Base-by-base conservation (phyloP, 192 early-diverging fungal species). In the Coemansia sp. region DNA sequence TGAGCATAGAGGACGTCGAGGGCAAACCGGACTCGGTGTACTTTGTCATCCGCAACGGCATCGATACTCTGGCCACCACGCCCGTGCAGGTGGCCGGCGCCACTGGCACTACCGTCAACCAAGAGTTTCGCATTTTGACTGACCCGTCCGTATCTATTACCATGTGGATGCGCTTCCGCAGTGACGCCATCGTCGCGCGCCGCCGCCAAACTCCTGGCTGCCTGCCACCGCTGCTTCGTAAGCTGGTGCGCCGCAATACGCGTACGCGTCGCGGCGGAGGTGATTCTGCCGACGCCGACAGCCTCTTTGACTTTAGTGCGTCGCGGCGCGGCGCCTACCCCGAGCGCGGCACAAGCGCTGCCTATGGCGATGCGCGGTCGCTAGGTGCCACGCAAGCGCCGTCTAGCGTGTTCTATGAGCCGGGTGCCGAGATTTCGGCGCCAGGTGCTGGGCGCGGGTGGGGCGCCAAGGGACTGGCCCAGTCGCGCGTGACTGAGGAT, bases 1-100 rank as follows among this genome's bases (percentile, higher is more conserved):
- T 77, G 11, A 70, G 74, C 42, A 70, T 77, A 22, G 74, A 77
- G 35, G 68, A 77, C 32, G 62, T 77, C 29, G 63, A 70, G 36
- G 63, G 57, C 25, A 47, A 47, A 5, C 60, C 68, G 6, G 68
- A 62, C 37, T 58, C 74, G 15, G 46, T 77, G 30, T 77, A 77
- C 60, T 77, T 77, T 77, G 74, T 77, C 22, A 77, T 77, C 36
- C 74, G 74, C 63, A 77, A 77, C n/a, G 74, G 74, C 34, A 71
- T 77, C 36, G 68, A 77, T 39, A 77, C 74, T 4, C 51, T 77
- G 56, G 63, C 68, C 2, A 77, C 68, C 8, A 67, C 64, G n/a
- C 74, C 74, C 0, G 60, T 77, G 31, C 34, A 15, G 2, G 63
- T 70, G 8, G 63, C 42, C 21, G 64, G 68, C 5, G 17, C 15